These are phyloP conservation scores for Helicocarpus griseus DNA, from an alignment of 2,329 filamentous ascomycete species.

Conservation along the genomic window DNA sequence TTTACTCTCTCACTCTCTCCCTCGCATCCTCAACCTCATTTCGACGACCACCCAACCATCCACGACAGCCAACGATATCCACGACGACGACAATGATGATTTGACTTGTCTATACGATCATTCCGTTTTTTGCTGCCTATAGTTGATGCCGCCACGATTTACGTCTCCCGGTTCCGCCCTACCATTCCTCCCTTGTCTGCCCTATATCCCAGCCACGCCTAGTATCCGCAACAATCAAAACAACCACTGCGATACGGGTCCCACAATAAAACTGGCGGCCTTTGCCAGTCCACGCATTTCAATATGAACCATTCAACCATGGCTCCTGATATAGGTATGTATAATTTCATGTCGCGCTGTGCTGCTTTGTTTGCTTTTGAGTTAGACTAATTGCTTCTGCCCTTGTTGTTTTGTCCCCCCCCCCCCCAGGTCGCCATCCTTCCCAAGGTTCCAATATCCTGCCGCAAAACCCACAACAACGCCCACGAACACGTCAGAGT, in stretches of 20 bases:
- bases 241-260: background rate
- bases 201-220: background rate
- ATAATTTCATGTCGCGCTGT: background rate
- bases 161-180: background rate
- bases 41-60: background rate
- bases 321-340: slow-evolving; percentile 26
- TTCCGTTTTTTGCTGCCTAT: background rate
- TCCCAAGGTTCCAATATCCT: slow-evolving; percentile 29
- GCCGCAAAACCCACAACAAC: slow-evolving; percentile 29
- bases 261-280: slow-evolving; percentile 10
- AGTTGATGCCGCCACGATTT: background rate
- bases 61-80: no score
- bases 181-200: background rate
- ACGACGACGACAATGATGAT: slow-evolving; percentile 6
- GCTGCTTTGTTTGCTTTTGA: background rate
- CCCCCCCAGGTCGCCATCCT: slow-evolving; percentile 25
- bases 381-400: slow-evolving; percentile 2
- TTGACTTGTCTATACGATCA: background rate
- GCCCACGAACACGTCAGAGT: slow-evolving; percentile 30
- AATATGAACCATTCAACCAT: slow-evolving; percentile 16
- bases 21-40: background rate
- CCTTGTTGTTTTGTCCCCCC: no score
- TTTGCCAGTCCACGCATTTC: background rate
- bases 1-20: slow-evolving; percentile 8
- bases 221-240: slow-evolving; percentile 2